These are phyloP conservation scores for Lactuca sativa DNA, from an alignment of 129 eudicot species.

Conservation along the genomic window DNA sequence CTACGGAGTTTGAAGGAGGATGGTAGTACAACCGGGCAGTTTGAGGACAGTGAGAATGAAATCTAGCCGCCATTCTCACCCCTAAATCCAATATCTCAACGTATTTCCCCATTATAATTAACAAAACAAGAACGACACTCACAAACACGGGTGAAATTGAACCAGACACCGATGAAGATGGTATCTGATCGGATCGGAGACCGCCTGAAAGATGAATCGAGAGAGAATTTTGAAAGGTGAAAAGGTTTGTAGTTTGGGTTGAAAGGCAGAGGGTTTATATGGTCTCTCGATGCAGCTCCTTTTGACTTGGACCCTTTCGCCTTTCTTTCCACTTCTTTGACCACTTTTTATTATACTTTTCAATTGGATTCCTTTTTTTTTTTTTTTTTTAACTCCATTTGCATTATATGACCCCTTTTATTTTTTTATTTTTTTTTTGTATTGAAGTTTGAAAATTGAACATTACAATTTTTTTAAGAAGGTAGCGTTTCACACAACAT, in stretches of 20 bases:
- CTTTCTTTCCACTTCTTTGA: conserved; percentile 6
- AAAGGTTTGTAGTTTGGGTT: not conserved
- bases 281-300: not conserved
- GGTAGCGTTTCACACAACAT: too few species aligned
- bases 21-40: conserved; percentile 19
- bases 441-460: too few species aligned
- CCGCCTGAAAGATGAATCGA: not conserved
- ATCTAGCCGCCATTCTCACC: conserved; percentile 34
- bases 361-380: not conserved
- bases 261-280: conserved; percentile 1
- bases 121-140: not conserved
- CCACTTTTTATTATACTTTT: not conserved
- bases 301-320: conserved; percentile 23
- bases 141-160: not conserved
- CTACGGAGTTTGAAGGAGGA: conserved; percentile 1
- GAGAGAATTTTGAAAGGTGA: conserved; percentile 8
- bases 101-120: conserved; percentile 21
- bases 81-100: conserved; percentile 32
- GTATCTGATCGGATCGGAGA: not conserved
- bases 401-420: not conserved
- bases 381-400: not conserved
- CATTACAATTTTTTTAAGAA: too few species aligned
- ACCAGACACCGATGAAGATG: not conserved
- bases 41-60: conserved; percentile 28
- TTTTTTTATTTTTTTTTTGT: not conserved